phyloP scores from a whole-genome alignment of 345 rosid species.

The Capsella bursapastoris region DNA sequence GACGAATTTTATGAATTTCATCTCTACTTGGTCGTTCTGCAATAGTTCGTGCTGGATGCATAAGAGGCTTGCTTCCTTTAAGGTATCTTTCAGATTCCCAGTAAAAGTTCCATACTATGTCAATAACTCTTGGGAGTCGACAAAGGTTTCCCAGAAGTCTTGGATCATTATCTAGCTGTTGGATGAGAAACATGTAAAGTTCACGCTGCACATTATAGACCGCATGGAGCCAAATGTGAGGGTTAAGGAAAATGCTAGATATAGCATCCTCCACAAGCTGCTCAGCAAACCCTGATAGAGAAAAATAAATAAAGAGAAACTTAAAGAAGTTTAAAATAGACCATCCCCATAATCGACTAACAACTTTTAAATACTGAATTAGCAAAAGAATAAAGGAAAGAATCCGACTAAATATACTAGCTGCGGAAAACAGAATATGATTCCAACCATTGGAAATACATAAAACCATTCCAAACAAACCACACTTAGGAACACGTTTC shows the following conservation, averaged over 20 bases:
- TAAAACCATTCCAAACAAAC: neutral
- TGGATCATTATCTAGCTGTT: conserved; percentile 86
- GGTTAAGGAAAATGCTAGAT: conserved; percentile 86
- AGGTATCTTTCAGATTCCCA: conserved; percentile 81
- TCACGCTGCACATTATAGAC: conserved; percentile 88
- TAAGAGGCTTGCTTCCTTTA: conserved; percentile 78
- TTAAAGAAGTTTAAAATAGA: conserved; percentile 3
- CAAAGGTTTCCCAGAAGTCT: conserved; percentile 76
- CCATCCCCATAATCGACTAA: neutral
- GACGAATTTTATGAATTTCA: conserved; percentile 92
- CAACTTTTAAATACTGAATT: conserved; percentile 5
- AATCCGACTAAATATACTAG: conserved; percentile 2
- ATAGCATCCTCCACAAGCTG: conserved; percentile 83
- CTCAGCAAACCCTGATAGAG: conserved; percentile 68
- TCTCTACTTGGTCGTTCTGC: conserved; percentile 83
- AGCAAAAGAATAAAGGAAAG: conserved; percentile 34
- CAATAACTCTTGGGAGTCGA: conserved; percentile 77
- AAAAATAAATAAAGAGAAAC: neutral
- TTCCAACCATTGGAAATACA: neutral
- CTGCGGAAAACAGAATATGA: neutral
- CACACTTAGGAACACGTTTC: neutral
- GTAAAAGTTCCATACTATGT: conserved; percentile 77
- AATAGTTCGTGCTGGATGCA: conserved; percentile 65
- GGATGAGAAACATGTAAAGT: conserved; percentile 89
- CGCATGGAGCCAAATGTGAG: conserved; percentile 87